Conservation (phyloP, 495 filamentous ascomycete genomes). For the Articulospora tetracladia region DNA sequence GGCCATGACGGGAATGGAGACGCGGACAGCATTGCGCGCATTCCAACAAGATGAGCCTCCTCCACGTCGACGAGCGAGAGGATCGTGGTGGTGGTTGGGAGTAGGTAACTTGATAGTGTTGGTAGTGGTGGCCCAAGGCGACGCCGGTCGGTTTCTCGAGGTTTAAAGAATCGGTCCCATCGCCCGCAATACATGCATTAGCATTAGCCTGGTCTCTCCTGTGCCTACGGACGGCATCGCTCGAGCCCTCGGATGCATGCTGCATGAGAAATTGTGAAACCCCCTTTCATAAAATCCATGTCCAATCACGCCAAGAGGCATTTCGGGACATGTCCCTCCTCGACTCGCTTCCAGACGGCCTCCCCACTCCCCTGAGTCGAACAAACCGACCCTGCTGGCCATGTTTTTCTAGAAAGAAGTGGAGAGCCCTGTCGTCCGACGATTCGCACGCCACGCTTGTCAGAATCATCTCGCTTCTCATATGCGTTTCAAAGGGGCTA, state of each 20-base stretch:
- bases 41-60: no score
- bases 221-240: background rate
- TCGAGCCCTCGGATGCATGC: constrained; percentile 5
- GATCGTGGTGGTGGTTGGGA: no score
- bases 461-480: background rate
- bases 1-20: background rate
- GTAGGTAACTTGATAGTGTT: no score
- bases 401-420: constrained; percentile 12
- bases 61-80: no score
- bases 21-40: no score
- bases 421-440: background rate
- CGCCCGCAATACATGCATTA: background rate
- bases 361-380: background rate
- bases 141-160: no score
- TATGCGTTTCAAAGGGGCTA: background rate
- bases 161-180: no score
- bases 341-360: background rate
- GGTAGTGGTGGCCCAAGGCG: no score
- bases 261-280: constrained; percentile 14
- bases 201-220: no score
- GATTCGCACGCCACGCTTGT: background rate
- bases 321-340: background rate
- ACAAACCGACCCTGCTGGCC: background rate
- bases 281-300: background rate
- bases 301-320: constrained; percentile 4